These are phyloP conservation scores for Diaporthe vexans DNA, from an alignment of 2,329 filamentous ascomycete species.

Conservation along the genomic window DNA sequence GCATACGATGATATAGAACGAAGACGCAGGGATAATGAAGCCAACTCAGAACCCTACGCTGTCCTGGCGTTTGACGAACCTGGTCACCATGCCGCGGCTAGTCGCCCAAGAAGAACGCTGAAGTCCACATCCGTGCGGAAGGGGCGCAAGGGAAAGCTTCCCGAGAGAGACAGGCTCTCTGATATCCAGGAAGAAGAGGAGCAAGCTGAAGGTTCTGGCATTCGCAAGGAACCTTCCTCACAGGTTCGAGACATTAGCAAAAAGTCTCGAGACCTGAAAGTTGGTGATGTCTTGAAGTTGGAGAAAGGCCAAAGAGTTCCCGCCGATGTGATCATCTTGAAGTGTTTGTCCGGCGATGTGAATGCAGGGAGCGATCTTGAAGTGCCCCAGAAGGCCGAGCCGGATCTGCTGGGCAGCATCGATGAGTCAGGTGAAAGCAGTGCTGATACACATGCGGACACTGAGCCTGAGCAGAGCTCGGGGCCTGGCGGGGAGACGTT, in stretches of 20 bases:
- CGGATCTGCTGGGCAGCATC: constrained; percentile 58
- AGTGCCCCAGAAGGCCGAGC: constrained; percentile 52
- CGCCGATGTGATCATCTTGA: constrained; percentile 92
- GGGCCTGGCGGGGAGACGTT: constrained; percentile 87
- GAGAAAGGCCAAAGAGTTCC: constrained; percentile 93
- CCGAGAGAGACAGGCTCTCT: constrained; percentile 63
- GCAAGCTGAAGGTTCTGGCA: constrained; percentile 59
- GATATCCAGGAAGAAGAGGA: constrained; percentile 81
- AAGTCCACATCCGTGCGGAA: constrained; percentile 61
- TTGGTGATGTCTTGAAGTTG: constrained; percentile 95
- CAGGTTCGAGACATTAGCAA: constrained; percentile 77
- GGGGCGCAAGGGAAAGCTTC: constrained; percentile 54
- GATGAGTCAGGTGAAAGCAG: constrained; percentile 49
- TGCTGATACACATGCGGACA: constrained; percentile 53
- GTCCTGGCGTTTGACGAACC: constrained; percentile 80
- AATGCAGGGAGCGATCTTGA: constrained; percentile 50
- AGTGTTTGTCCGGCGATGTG: constrained; percentile 67
- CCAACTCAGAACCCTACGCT: constrained; percentile 91
- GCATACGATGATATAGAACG: constrained; percentile 93
- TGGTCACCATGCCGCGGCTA: constrained; percentile 49
- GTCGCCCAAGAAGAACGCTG: constrained; percentile 57
- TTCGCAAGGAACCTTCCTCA: constrained; percentile 58
- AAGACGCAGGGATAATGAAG: constrained; percentile 89
- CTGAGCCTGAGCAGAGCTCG: constrained; percentile 49
- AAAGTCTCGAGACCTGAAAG: constrained; percentile 89